phyloP scores from a whole-genome alignment of 345 rosid genomes.

The Odontarrhena argentea region DNA sequence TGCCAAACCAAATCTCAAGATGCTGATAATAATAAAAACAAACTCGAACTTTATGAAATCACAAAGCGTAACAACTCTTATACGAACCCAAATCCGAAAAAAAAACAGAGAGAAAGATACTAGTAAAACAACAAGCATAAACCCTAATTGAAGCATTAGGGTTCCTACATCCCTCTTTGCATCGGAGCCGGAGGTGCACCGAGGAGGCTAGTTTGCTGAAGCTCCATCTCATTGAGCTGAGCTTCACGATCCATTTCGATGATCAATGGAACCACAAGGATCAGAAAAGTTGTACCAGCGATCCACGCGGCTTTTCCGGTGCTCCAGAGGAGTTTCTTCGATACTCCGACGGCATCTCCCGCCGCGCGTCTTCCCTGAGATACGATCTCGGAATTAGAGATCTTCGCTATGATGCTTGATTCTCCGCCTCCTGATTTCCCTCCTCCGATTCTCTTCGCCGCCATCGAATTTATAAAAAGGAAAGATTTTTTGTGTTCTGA shows the following conservation, averaged over 20 bases:
- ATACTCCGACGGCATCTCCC: constrained; percentile 50
- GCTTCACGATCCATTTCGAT: constrained; percentile 80
- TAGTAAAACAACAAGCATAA: background rate
- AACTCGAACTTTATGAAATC: constrained; percentile 24
- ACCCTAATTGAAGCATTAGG: constrained; percentile 9
- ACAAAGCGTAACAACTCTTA: constrained; percentile 22
- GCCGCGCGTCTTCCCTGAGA: constrained; percentile 49
- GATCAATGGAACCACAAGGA: constrained; percentile 68
- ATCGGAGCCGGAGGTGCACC: constrained; percentile 51
- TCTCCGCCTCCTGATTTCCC: constrained; percentile 40
- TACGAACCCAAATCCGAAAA: constrained; percentile 13
- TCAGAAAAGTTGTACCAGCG: constrained; percentile 69
- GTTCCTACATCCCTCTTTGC: constrained; percentile 31
- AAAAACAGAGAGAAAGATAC: constrained; percentile 17
- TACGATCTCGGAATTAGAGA: constrained; percentile 49
- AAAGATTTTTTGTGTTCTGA: background rate
- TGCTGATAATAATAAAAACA: background rate
- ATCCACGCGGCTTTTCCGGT: constrained; percentile 92
- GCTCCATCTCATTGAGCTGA: constrained; percentile 59
- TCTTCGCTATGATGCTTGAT: constrained; percentile 45
- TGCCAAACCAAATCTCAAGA: constrained; percentile 21
- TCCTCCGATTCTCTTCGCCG: constrained; percentile 59
- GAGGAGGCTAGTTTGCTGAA: constrained; percentile 72
- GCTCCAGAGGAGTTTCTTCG: constrained; percentile 64
- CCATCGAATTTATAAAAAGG: constrained; percentile 10